Base-by-base conservation (phyloP, 371 early-diverging fungal genomes). In the Lichtheimia corymbifera region DNA sequence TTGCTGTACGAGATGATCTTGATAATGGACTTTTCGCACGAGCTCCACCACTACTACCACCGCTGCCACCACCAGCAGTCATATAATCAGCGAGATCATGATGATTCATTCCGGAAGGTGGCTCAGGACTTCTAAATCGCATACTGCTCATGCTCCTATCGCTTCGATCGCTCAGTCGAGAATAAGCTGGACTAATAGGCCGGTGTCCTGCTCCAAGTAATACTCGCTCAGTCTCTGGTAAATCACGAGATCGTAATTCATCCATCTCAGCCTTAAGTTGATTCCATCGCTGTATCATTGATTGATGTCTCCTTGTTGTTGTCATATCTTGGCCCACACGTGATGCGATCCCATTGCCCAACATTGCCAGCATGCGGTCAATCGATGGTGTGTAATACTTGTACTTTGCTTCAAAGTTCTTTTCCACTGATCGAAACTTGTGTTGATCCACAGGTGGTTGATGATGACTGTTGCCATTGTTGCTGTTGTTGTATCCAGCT, bases 381-480 rank as follows among this genome's bases (percentile, higher is more conserved):
- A 87, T 80, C 0, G 83, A 78, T 7, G 85, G 85, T 5, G 80
- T 73, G 55, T 81, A 87, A 60, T 83, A 83, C 62, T 85, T 84
- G 65, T 82, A 77, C 65, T 84, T 83, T 49, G 82, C 81, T 58
- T 87, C 87, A 65, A 87, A 87, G 11, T 76, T 82, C 67, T 85
- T 84, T 63, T 83, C 83, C 40, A 79, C 70, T 6, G 76, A 74
- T 54, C 79, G 72, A 15, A 82, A 71, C 53, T 83, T 80, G 15
- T 76, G 76, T 2, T 68, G 69, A 35, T 75, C 77, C 24, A 83
- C 73, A 11, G 77, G 69, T 11, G 71, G 66, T 11, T 42, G 55
- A 24, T 54, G 54, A 54, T 24, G n/a, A 22, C 22, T 18, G 44
- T 27, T 56, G 22, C 42, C 42, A 27, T 45, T 56, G 22, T 47